These are phyloP conservation scores for Arachis stenosperma DNA, from an alignment of 306 rosid genomes.

Conservation along the genomic window DNA sequence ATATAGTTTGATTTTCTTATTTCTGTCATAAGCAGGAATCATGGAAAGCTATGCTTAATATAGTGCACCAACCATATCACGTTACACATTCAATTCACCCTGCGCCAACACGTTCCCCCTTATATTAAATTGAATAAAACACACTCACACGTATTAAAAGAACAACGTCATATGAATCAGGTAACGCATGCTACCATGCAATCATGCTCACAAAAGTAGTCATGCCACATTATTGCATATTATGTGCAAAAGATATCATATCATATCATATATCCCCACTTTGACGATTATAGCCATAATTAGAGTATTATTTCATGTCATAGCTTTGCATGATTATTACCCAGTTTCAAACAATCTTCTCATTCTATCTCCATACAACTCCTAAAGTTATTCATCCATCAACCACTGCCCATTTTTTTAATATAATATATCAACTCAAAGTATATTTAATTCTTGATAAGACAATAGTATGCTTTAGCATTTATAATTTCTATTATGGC, in stretches of 20 bases:
- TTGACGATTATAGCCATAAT: constrained; percentile 45
- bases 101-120: constrained; percentile 1
- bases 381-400: background rate
- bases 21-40: constrained; percentile 40
- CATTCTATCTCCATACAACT: background rate
- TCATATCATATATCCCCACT: constrained; percentile 2
- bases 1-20: constrained; percentile 17
- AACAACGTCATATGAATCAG: constrained; percentile 26
- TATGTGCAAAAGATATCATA: background rate
- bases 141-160: no score
- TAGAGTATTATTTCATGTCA: constrained; percentile 43
- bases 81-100: background rate
- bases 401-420: no score
- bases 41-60: constrained; percentile 37
- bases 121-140: background rate
- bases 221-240: constrained; percentile 35
- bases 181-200: constrained; percentile 45
- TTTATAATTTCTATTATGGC: constrained; percentile 4
- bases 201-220: constrained; percentile 29
- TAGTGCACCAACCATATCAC: constrained; percentile 37
- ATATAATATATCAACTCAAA: background rate
- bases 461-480: background rate
- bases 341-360: constrained; percentile 10
- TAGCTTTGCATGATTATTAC: constrained; percentile 29
- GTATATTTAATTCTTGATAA: background rate